These are phyloP conservation scores for Penicillium fimorum DNA, from an alignment of 495 filamentous ascomycete species.

Conservation along the genomic window DNA sequence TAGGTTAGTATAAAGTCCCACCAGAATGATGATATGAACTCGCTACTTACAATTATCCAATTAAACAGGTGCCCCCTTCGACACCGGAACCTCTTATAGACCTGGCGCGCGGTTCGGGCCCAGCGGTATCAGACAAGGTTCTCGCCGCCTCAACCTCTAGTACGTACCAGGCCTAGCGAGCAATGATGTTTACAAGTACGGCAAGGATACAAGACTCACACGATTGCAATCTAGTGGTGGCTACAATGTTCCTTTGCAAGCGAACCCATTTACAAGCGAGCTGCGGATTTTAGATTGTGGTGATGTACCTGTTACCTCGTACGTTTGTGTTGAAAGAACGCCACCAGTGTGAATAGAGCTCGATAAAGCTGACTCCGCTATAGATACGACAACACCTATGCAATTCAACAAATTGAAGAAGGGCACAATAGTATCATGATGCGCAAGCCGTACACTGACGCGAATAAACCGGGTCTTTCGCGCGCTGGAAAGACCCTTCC, in stretches of 20 bases:
- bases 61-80: slow-evolving; percentile 56
- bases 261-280: slow-evolving; percentile 65
- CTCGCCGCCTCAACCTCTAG: slow-evolving; percentile 67
- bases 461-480: slow-evolving; percentile 48
- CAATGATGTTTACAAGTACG: slow-evolving; percentile 1
- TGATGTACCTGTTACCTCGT: slow-evolving; percentile 70
- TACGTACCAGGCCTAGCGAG: slow-evolving; percentile 35
- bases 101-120: slow-evolving; percentile 85
- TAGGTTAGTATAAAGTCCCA: slow-evolving; percentile 46
- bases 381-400: slow-evolving; percentile 68
- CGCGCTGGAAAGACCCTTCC: slow-evolving; percentile 57
- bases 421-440: slow-evolving; percentile 55
- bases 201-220: slow-evolving; percentile 45
- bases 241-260: slow-evolving; percentile 59
- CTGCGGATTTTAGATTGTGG: slow-evolving; percentile 72
- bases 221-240: slow-evolving; percentile 56
- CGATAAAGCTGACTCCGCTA: background rate
- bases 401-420: slow-evolving; percentile 71
- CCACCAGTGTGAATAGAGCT: too few relatives aligned
- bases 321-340: slow-evolving; percentile 18
- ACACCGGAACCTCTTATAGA: slow-evolving; percentile 71
- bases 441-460: slow-evolving; percentile 49
- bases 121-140: slow-evolving; percentile 76
- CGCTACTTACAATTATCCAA: background rate
- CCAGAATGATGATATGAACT: background rate